Conservation (phyloP, 2,329 filamentous ascomycete species). For the Ophidiomyces ophidiicola region DNA sequence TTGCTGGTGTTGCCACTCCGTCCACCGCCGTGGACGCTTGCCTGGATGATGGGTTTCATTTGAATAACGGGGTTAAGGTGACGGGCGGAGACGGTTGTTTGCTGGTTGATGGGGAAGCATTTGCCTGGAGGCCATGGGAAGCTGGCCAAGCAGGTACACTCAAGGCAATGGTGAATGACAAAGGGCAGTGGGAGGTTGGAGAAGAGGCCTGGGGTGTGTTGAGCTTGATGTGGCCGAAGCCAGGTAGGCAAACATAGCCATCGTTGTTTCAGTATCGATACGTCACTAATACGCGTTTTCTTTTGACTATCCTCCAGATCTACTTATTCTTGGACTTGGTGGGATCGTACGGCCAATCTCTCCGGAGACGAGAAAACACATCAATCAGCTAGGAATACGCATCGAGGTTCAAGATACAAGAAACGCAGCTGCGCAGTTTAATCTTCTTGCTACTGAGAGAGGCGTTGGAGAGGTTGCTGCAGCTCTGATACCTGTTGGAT, state of each 20-base stretch:
- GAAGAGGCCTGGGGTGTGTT: constrained; percentile 62
- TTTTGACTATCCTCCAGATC: constrained; percentile 42
- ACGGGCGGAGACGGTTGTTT: constrained; percentile 58
- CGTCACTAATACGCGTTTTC: too few relatives aligned
- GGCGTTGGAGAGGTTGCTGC: constrained; percentile 76
- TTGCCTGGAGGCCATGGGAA: constrained; percentile 76
- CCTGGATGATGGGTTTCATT: constrained; percentile 67
- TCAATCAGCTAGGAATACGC: constrained; percentile 68
- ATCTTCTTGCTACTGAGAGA: constrained; percentile 84
- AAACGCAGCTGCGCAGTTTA: constrained; percentile 90
- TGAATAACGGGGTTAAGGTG: constrained; percentile 69
- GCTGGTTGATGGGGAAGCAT: constrained; percentile 75
- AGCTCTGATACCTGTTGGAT: constrained; percentile 57
- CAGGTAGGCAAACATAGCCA: constrained; percentile 47
- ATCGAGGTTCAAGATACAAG: constrained; percentile 84
- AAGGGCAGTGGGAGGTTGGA: constrained; percentile 69
- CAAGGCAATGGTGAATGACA: constrained; percentile 52
- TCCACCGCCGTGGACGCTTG: constrained; percentile 76
- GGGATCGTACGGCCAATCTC: constrained; percentile 62
- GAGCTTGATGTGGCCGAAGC: constrained; percentile 71
- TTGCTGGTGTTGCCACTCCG: constrained; percentile 61
- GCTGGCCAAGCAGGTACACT: constrained; percentile 27
- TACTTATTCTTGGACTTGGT: constrained; percentile 81
- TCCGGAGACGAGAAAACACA: constrained; percentile 56
- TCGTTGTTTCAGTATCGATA: too few relatives aligned